Conservation (phyloP, 2,329 filamentous ascomycete species). For the Pseudophaeomoniella oleicola region DNA sequence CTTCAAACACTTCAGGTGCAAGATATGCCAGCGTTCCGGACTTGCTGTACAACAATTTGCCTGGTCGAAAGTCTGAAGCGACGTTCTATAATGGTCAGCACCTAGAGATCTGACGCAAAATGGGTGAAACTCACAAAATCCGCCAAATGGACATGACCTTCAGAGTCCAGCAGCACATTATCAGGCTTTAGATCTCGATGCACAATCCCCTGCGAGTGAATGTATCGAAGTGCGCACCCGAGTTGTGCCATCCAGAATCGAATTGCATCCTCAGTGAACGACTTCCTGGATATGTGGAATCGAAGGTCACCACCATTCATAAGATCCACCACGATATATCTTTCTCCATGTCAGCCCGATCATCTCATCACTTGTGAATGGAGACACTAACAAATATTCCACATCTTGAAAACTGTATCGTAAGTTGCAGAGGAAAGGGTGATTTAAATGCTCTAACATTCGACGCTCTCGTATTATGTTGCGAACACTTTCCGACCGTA, state of each 20-base stretch:
- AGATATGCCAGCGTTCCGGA: constrained; percentile 93
- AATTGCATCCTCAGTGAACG: constrained; percentile 92
- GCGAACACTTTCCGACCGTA: constrained; percentile 91
- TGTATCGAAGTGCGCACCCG: constrained; percentile 77
- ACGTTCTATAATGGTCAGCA: constrained; percentile 54
- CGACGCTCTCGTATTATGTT: constrained; percentile 95
- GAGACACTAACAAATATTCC: constrained; percentile 71
- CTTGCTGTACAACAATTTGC: constrained; percentile 79
- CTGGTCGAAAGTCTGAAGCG: constrained; percentile 76
- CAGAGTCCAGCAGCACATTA: constrained; percentile 74
- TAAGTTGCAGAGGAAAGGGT: constrained; percentile 95
- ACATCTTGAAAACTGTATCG: constrained; percentile 99
- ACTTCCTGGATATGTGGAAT: constrained; percentile 96
- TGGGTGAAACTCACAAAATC: constrained; percentile 61
- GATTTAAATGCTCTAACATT: constrained; percentile 96
- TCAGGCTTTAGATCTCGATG: constrained; percentile 87
- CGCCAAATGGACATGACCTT: constrained; percentile 90
- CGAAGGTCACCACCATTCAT: constrained; percentile 96
- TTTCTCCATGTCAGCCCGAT: constrained; percentile 21
- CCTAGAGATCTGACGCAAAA: not conserved
- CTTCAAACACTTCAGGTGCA: constrained; percentile 86
- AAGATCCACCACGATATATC: constrained; percentile 86
- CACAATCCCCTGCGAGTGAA: constrained; percentile 75
- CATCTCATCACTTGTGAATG: constrained; percentile 1
- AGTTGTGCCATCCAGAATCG: constrained; percentile 95